Evolutionary conservation across 805 yeast genomes (phyloP).

Genomic region (Cyberlindnera sargentensis): DNA sequence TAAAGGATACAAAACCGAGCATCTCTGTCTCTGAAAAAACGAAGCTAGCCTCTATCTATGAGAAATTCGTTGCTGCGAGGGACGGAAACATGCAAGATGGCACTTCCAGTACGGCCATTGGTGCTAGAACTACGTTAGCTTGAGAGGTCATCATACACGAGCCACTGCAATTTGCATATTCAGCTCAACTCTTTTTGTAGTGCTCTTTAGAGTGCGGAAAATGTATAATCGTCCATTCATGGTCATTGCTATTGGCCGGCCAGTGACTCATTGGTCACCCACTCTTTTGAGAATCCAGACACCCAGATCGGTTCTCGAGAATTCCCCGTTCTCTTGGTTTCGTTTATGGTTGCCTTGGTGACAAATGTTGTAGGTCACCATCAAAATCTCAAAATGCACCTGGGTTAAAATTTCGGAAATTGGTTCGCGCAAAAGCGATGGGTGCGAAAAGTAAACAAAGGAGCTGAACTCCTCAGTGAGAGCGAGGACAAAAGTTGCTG

Average conservation of each 20-base stretch:
- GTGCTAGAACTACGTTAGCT: conserved; percentile 13
- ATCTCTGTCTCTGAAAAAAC: conserved; percentile 65
- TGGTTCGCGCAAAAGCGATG: conserved; percentile 1
- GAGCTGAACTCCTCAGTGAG: too few species aligned
- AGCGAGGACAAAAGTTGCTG: too few species aligned
- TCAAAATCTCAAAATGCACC: conserved; percentile 1
- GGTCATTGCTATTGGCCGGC: too few species aligned
- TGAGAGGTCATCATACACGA: neutral
- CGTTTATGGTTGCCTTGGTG: conserved; percentile 3
- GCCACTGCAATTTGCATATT: too few species aligned
- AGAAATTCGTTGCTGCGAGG: conserved; percentile 65
- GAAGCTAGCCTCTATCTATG: conserved; percentile 59
- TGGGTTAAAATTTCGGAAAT: too few species aligned
- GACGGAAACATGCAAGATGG: conserved; percentile 90
- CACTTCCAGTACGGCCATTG: conserved; percentile 40
- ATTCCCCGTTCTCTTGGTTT: neutral
- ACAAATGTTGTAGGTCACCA: neutral
- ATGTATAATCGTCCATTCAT: too few species aligned
- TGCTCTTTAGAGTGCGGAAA: too few species aligned
- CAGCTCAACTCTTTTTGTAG: too few species aligned
- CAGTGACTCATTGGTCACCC: too few species aligned
- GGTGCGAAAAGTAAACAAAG: conserved; percentile 5
- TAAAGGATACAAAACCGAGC: conserved; percentile 80
- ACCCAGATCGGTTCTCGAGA: too few species aligned
- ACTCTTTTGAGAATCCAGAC: too few species aligned